Conservation (phyloP, 164 flowering plant species). For the Kalanchoe fedtschenkoi region DNA sequence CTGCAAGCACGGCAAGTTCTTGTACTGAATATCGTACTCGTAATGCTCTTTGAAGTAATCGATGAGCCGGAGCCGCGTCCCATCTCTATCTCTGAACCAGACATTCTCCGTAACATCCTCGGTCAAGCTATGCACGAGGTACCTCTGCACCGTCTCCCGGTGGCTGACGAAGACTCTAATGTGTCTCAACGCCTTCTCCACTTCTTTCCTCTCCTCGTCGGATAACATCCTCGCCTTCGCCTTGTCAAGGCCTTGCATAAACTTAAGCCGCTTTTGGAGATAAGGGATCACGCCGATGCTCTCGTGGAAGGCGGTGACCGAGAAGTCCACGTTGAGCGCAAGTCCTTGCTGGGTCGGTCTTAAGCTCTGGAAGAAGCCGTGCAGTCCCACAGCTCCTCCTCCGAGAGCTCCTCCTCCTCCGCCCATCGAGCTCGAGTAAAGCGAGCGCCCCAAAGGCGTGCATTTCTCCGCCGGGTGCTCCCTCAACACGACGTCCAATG, state of each 20-base stretch:
- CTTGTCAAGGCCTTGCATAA: conserved; percentile 52
- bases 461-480: conserved; percentile 68
- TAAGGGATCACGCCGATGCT: conserved; percentile 81
- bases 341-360: conserved; percentile 92
- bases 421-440: conserved; percentile 72
- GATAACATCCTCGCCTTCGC: conserved; percentile 46
- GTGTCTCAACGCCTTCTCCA: conserved; percentile 71
- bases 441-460: conserved; percentile 57
- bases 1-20: conserved; percentile 91
- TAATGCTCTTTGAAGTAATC: conserved; percentile 82
- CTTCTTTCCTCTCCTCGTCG: conserved; percentile 66
- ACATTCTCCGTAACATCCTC: conserved; percentile 66
- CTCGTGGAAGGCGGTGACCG: conserved; percentile 91
- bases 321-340: conserved; percentile 79
- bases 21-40: conserved; percentile 65
- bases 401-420: conserved; percentile 67
- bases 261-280: conserved; percentile 70
- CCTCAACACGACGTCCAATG: conserved; percentile 75
- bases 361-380: conserved; percentile 92
- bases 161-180: conserved; percentile 84
- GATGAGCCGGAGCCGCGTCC: conserved; percentile 47
- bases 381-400: conserved; percentile 78
- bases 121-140: conserved; percentile 60
- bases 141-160: conserved; percentile 77
- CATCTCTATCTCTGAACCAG: conserved; percentile 70